A percentile compares a stretch with the other conserved stretches of the same genome.
phyloP scores from a whole-genome alignment of 2,329 filamentous ascomycete genomes.

The Exophiala xenobiotica region DNA sequence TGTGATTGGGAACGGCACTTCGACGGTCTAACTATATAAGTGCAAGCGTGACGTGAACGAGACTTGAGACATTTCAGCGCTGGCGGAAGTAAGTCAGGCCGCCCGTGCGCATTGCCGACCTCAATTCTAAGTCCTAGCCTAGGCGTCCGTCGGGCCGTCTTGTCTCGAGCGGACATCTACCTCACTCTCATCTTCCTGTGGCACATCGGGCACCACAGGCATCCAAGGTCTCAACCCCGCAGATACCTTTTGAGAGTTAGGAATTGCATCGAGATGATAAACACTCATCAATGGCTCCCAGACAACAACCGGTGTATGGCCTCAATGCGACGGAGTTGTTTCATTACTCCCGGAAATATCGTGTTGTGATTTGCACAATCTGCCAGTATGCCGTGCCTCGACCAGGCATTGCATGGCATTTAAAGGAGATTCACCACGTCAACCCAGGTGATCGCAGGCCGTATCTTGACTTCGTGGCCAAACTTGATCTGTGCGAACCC shows the following conservation, averaged over 20 bases:
- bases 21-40: not conserved
- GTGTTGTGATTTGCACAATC: slow-evolving; percentile 28
- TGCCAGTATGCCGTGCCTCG: slow-evolving; percentile 35
- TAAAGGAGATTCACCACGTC: slow-evolving; percentile 35
- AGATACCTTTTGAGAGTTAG: no score
- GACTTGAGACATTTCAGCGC: no score
- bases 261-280: no score
- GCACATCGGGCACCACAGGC: no score
- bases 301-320: not conserved
- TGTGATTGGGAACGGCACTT: slow-evolving; percentile 20
- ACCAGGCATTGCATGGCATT: slow-evolving; percentile 31
- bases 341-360: slow-evolving; percentile 22
- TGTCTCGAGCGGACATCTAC: no score
- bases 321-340: slow-evolving; percentile 15
- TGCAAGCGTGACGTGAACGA: no score
- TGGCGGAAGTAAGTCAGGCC: no score
- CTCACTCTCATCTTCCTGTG: no score
- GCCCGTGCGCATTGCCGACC: no score
- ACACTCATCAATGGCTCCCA: not conserved
- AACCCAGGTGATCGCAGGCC: slow-evolving; percentile 16
- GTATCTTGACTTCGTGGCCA: slow-evolving; percentile 16
- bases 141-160: no score
- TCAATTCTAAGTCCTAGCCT: no score
- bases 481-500: slow-evolving; percentile 5
- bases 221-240: no score